Evolutionary conservation across 768 basidiomycete genomes (phyloP), one percentile per base, ranked within the genome.

Genomic region (Termitomyces sp.): DNA sequence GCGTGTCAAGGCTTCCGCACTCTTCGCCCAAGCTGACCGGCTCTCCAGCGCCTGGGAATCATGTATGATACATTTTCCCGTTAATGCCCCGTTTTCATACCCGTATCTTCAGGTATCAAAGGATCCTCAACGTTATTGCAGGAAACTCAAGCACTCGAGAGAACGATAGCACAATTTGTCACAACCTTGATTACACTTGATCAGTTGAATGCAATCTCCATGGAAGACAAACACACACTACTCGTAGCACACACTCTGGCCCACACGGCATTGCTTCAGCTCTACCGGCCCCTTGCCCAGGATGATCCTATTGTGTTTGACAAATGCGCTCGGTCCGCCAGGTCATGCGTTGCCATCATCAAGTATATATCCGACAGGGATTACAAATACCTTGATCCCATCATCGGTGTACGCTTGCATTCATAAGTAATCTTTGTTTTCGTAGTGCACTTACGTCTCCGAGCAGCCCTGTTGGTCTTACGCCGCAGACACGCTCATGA

Each of bases 1-100:
- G 62, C 83, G 86, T 59, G 85, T 79, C 53, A 91, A 91, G 69
- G 87, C 87, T 17, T 84, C 89, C n/a, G 78, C 86, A 11, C 76
- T 92, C 23, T 86, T 86, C 63, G 80, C 89, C 50, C 81, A 81
- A 46, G 87, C 89, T 35, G 79, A 85, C 60, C 73, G 75, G 55
- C 69, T 90, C 40, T 75, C 85, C 23, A 75, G 78, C 23, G 78
- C 71, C 62, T 89, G 84, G 84, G 80, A 78, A 65, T 70, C 80
- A 60, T 77, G 86, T 87, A 73, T 55, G 77, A 57, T 23, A 3
- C 14, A 37, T 21, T 45, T 35, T 31, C 37, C 17, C 55, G 10
- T 55, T 28, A 23, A 47, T 43, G 28, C 40, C 35, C 31, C 19
- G 44, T 41, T n/a, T 43, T 19, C 50, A 23, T 51, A 44, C 60